Evolutionary conservation across 495 filamentous ascomycete species (phyloP).

Genomic region (Ramalina intermedia): DNA sequence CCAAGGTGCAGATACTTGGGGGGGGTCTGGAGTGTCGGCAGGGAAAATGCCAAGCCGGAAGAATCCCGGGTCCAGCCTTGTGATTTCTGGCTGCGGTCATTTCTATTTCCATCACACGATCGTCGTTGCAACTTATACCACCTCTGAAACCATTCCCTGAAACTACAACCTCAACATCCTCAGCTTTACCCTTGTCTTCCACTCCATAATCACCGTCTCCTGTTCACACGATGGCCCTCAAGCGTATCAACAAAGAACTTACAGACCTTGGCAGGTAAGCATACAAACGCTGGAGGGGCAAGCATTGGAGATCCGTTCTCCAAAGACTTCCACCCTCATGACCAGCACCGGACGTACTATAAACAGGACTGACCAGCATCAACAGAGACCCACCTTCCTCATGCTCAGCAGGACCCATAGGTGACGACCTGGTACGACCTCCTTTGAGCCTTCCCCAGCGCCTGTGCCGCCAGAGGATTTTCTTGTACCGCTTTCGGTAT

Average conservation of each 20-base stretch:
- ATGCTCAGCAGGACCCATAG: slow-evolving; percentile 90
- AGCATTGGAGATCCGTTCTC: not conserved
- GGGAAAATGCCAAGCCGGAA: no score
- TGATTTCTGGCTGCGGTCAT: no score
- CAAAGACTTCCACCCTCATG: not conserved
- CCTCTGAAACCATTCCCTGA: no score
- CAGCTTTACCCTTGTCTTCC: no score
- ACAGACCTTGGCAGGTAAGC: slow-evolving; percentile 92
- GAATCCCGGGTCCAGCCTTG: no score
- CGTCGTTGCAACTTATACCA: no score
- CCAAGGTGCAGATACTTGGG: no score
- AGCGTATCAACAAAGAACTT: slow-evolving; percentile 99
- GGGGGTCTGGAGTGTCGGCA: no score
- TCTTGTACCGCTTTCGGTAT: not conserved
- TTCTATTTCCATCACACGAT: no score
- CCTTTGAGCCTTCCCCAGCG: slow-evolving; percentile 6
- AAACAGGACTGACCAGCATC: slow-evolving; percentile 20
- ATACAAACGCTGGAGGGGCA: not conserved
- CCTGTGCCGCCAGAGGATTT: not conserved
- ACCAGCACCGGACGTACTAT: no score
- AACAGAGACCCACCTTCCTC: slow-evolving; percentile 92
- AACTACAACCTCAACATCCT: no score
- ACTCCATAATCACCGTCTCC: not conserved
- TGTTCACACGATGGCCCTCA: slow-evolving; percentile 72
- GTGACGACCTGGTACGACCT: slow-evolving; percentile 86